A percentile compares a stretch with the other conserved stretches of the same genome.
phyloP scores from a whole-genome alignment of 2,329 filamentous ascomycete species.

The Aspergillus versicolor region DNA sequence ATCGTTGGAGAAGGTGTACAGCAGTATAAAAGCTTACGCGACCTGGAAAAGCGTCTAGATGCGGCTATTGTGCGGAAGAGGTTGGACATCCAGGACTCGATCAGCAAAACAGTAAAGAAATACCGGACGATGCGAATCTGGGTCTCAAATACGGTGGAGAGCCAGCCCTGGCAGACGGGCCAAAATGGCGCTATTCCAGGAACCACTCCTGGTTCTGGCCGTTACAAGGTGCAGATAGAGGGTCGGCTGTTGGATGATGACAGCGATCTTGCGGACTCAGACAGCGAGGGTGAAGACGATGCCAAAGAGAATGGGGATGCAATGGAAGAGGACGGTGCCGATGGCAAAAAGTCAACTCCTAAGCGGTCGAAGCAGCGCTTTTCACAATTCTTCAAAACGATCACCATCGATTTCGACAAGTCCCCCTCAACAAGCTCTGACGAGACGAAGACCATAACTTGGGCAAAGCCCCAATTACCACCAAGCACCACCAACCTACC shows the following conservation, averaged over 20 bases:
- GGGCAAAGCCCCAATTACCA: slow-evolving; percentile 73
- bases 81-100: slow-evolving; percentile 81
- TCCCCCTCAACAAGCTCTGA: slow-evolving; percentile 41
- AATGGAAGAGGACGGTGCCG: slow-evolving; percentile 61
- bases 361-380: slow-evolving; percentile 42
- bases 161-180: slow-evolving; percentile 94
- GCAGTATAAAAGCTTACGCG: slow-evolving; percentile 79
- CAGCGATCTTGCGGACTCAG: slow-evolving; percentile 52
- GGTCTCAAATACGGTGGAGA: slow-evolving; percentile 92
- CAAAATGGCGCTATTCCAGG: slow-evolving; percentile 64
- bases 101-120: slow-evolving; percentile 72
- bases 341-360: slow-evolving; percentile 28
- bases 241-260: slow-evolving; percentile 76
- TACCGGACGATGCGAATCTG: slow-evolving; percentile 86
- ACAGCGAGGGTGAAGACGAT: slow-evolving; percentile 48
- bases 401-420: slow-evolving; percentile 54
- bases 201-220: slow-evolving; percentile 37
- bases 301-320: slow-evolving; percentile 45
- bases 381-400: slow-evolving; percentile 52
- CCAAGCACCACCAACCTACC: slow-evolving; percentile 54
- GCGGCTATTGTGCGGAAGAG: slow-evolving; percentile 92
- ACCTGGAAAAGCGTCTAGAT: slow-evolving; percentile 84
- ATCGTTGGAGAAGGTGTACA: slow-evolving; percentile 78
- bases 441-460: slow-evolving; percentile 63
- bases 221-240: slow-evolving; percentile 87